Percentiles rank a stretch among this genome's conserved stretches.
These are phyloP conservation scores for Grosmannia clavigera DNA, from an alignment of 2,329 filamentous ascomycete species.

Conservation along the genomic window DNA sequence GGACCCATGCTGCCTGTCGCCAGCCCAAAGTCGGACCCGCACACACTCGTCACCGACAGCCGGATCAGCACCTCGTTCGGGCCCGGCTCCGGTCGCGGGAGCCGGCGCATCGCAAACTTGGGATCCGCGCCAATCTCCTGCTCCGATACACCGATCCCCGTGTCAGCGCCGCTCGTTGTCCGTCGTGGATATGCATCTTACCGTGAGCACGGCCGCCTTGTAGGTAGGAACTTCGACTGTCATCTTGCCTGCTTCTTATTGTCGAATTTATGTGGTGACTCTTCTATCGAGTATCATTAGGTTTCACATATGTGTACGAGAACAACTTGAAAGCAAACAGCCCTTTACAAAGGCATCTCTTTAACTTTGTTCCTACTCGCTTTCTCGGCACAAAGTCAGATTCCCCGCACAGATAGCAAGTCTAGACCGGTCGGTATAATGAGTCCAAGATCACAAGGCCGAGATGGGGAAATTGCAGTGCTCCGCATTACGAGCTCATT, in stretches of 20 bases:
- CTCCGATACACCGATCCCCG: neutral
- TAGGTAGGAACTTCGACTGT: neutral
- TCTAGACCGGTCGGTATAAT: neutral
- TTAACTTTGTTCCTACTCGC: neutral
- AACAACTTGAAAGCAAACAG: too few species aligned
- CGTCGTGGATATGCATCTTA: neutral
- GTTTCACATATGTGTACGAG: too few species aligned
- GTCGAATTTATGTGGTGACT: neutral
- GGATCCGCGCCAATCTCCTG: slow-evolving; percentile 6
- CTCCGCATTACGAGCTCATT: neutral
- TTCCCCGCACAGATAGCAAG: neutral
- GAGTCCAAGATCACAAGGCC: neutral
- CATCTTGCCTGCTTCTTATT: neutral
- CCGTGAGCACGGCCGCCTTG: slow-evolving; percentile 9
- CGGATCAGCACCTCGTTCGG: slow-evolving; percentile 23
- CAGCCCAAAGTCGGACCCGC: slow-evolving; percentile 26
- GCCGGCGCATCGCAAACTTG: slow-evolving; percentile 13
- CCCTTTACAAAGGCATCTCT: neutral
- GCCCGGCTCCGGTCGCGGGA: slow-evolving; percentile 16
- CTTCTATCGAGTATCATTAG: neutral
- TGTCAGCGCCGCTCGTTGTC: neutral
- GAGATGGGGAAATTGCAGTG: neutral
- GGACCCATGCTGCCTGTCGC: slow-evolving; percentile 25
- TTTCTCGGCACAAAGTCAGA: neutral
- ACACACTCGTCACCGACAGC: slow-evolving; percentile 23